These are phyloP conservation scores for Metschnikowia picachoensis DNA, from an alignment of 805 yeast genomes.

Conservation along the genomic window DNA sequence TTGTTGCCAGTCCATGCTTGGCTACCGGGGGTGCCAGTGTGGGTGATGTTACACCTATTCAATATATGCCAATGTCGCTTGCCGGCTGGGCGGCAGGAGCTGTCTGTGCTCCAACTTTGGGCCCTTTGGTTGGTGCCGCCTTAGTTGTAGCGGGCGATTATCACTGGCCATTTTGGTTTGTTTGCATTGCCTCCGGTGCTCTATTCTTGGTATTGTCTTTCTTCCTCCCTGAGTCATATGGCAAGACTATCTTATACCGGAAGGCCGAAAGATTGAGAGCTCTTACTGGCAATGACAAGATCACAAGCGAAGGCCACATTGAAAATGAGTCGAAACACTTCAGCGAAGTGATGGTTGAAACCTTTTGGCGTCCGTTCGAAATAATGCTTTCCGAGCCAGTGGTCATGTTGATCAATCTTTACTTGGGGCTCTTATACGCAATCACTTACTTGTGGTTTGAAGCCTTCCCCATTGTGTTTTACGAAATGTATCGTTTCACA, in stretches of 20 bases:
- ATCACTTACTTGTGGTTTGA: slow-evolving; percentile 16
- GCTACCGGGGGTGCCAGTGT: slow-evolving; percentile 59
- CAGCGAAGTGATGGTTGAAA: slow-evolving; percentile 6
- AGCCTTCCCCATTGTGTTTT: slow-evolving; percentile 15
- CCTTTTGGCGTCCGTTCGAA: slow-evolving; percentile 13
- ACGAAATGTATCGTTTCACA: slow-evolving; percentile 10
- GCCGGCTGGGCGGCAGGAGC: slow-evolving; percentile 53
- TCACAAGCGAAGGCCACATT: slow-evolving; percentile 11
- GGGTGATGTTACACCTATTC: slow-evolving; percentile 44
- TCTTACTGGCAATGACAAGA: slow-evolving; percentile 10
- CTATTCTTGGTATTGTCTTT: slow-evolving; percentile 6
- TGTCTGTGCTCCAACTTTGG: slow-evolving; percentile 51
- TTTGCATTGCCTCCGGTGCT: slow-evolving; percentile 10
- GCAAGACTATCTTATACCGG: slow-evolving; percentile 11
- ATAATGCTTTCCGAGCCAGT: slow-evolving; percentile 13
- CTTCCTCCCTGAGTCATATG: slow-evolving; percentile 12
- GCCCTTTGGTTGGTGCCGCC: slow-evolving; percentile 55
- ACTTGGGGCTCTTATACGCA: slow-evolving; percentile 14
- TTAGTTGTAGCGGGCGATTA: slow-evolving; percentile 24
- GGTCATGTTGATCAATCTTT: slow-evolving; percentile 13
- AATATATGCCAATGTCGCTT: slow-evolving; percentile 44
- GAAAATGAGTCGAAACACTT: slow-evolving; percentile 5
- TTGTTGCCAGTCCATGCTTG: slow-evolving; percentile 53
- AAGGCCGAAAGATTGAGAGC: slow-evolving; percentile 14
- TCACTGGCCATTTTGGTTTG: slow-evolving; percentile 17